Conservation (phyloP, 2,329 filamentous ascomycete species). For the Orbilia oligospora region DNA sequence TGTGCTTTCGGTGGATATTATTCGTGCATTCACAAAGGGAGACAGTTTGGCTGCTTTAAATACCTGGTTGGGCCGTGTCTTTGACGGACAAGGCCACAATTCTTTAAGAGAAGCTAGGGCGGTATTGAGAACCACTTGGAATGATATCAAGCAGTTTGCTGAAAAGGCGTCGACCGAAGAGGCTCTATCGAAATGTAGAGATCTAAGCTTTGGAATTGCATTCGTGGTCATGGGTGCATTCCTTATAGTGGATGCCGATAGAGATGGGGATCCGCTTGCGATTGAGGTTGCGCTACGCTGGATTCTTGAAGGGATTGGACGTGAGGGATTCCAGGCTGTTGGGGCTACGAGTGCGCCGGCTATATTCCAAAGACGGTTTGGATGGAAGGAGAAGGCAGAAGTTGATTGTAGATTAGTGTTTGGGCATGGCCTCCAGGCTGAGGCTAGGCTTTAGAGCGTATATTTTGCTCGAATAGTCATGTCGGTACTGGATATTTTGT, state of each 20-base stretch:
- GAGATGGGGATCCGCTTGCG: conserved; percentile 65
- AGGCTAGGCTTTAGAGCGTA: conserved; percentile 34
- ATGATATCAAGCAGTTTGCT: conserved; percentile 66
- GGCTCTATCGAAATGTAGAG: conserved; percentile 65
- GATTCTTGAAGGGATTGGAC: conserved; percentile 62
- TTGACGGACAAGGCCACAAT: conserved; percentile 58
- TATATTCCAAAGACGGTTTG: conserved; percentile 34
- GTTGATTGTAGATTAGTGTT: conserved; percentile 58
- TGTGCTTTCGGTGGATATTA: conserved; percentile 74
- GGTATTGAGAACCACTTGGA: conserved; percentile 66
- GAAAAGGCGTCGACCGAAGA: conserved; percentile 65
- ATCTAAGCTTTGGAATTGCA: conserved; percentile 65
- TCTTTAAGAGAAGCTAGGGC: conserved; percentile 35
- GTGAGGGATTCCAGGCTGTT: conserved; percentile 53
- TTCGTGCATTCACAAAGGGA: conserved; percentile 68
- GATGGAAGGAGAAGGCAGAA: conserved; percentile 54
- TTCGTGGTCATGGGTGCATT: conserved; percentile 65
- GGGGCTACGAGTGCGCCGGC: conserved; percentile 29
- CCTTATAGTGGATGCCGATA: conserved; percentile 65
- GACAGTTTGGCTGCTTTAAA: conserved; percentile 64
- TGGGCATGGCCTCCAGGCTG: conserved; percentile 46
- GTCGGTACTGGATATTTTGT: background rate
- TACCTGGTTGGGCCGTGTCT: conserved; percentile 61
- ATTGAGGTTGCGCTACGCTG: conserved; percentile 64
- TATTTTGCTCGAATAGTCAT: background rate